phyloP scores from a whole-genome alignment of 2,329 filamentous ascomycete species.

The Cadophora sp. region DNA sequence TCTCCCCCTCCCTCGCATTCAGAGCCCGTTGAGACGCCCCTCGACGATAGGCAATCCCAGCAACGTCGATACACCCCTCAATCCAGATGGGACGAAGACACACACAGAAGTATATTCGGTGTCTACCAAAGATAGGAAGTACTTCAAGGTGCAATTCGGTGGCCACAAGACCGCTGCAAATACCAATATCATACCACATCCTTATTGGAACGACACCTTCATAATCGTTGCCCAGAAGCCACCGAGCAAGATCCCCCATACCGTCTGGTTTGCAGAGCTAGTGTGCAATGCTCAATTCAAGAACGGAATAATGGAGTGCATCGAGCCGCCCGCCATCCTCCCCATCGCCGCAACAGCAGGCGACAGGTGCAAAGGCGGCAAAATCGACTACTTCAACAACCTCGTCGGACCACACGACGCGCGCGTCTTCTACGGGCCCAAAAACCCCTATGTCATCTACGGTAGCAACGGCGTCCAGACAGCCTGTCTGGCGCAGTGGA shows the following conservation, averaged over 20 bases:
- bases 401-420: conserved; percentile 62
- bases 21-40: neutral
- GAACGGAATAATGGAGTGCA: conserved; percentile 51
- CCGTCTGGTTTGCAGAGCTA: conserved; percentile 51
- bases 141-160: conserved; percentile 58
- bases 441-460: conserved; percentile 56
- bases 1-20: neutral
- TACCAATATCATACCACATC: conserved; percentile 66
- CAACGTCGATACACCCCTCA: conserved; percentile 2
- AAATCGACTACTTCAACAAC: conserved; percentile 51
- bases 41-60: conserved; percentile 6
- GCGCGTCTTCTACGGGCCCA: conserved; percentile 61
- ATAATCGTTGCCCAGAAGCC: conserved; percentile 57
- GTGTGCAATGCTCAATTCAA: conserved; percentile 58
- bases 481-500: conserved; percentile 63
- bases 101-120: conserved; percentile 45
- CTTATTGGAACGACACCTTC: conserved; percentile 53
- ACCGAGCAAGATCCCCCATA: conserved; percentile 32
- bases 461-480: conserved; percentile 58
- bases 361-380: conserved; percentile 53
- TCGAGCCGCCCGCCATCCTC: conserved; percentile 49
- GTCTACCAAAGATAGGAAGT: conserved; percentile 53
- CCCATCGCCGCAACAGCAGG: conserved; percentile 54
- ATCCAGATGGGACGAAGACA: conserved; percentile 3
- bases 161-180: conserved; percentile 51